Evolutionary conservation across 192 early-diverging fungal genomes (phyloP), one percentile per base, ranked within the genome.

Genomic region (Diversispora eburnea): DNA sequence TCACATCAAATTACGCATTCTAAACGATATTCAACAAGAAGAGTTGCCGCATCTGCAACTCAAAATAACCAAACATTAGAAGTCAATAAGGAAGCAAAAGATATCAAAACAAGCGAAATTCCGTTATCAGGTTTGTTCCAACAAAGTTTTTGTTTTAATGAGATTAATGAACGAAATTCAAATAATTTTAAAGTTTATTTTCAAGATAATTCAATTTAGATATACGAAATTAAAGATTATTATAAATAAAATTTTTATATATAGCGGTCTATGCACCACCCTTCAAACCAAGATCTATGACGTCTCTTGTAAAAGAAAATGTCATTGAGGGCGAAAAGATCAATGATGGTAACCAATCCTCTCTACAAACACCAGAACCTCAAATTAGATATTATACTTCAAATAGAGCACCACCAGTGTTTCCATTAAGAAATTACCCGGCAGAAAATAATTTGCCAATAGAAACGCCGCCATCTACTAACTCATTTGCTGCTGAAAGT

Each of bases 21-120:
- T 47, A 73, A 73, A 62, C 39, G 71, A 47, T 73, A 73, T 39
- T 73, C 71, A 47, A 61, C 71, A n/a, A 54, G 59, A 41, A 54
- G 71, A 19, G 59, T 48, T 43, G 71, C 71, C 20, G 17, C 55
- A 62, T 13, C 56, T 33, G 20, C 57, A 8, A 58, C 42, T 22
- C 25, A 33, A 33, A 33, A 33, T 33, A 60, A 43, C 7, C 57
- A 47, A 3, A 10, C 25, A n/a, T 51, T 58, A 5, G 41, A 48
- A 13, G 7, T 7, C 33, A 47, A 39, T 15, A 46, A 39, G 9
- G 25, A 45, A 43, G 13, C 15, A 63, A 43, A 63, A 45, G 42
- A 43, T n/a, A 9, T 42, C 43, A 17, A 41, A 43, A 61, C 57
- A 3, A 73, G 57, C 12, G 71, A 61, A 61, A 61, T 73, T 25